phyloP scores from a whole-genome alignment of 1,284 basidiomycete species.

The Naganishia sp. region DNA sequence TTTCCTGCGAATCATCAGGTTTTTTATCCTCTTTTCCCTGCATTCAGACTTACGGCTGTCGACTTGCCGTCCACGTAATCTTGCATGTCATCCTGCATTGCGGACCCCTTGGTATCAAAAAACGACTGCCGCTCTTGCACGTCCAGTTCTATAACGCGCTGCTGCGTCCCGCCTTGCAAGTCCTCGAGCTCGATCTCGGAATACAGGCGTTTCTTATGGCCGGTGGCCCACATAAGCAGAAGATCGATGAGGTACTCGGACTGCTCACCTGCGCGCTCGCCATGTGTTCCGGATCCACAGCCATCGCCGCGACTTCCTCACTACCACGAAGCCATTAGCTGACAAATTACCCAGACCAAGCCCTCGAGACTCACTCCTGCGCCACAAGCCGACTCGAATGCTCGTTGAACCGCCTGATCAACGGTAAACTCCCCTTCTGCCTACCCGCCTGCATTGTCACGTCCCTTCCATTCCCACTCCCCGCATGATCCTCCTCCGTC shows the following conservation, averaged over 20 bases:
- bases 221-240: neutral
- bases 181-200: constrained; percentile 83
- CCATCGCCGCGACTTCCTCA: constrained; percentile 24
- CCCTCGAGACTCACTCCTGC: constrained; percentile 28
- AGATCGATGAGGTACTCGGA: neutral
- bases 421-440: constrained; percentile 79
- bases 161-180: constrained; percentile 67
- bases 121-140: constrained; percentile 57
- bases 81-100: constrained; percentile 49
- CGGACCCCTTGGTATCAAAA: constrained; percentile 35
- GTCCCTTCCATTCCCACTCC: constrained; percentile 84
- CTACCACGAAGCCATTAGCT: constrained; percentile 8
- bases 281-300: constrained; percentile 14
- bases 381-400: constrained; percentile 67
- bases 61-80: constrained; percentile 9
- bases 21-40: constrained; percentile 14
- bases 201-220: constrained; percentile 56
- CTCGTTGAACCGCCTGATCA: constrained; percentile 96
- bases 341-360: neutral
- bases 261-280: constrained; percentile 13
- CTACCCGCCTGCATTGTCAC: constrained; percentile 94
- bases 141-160: constrained; percentile 72
- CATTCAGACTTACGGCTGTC: constrained; percentile 10
- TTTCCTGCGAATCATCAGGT: constrained; percentile 2
- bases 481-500: constrained; percentile 87